Evolutionary conservation across 75 land plant species (phyloP), one percentile per base, ranked within the genome.

Genomic region (Pinus albicaulis): DNA sequence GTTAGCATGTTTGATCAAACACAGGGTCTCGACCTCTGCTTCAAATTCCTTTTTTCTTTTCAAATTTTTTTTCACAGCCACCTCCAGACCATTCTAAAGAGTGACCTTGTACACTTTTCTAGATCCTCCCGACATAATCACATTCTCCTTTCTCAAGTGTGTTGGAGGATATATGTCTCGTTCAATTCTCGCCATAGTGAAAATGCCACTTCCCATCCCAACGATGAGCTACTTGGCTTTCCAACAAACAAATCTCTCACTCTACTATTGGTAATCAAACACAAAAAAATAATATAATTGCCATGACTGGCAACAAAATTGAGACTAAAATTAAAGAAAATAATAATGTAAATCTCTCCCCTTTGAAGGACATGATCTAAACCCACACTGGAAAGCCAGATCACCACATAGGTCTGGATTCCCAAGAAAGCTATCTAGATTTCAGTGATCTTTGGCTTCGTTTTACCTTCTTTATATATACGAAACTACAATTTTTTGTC

Each of bases 191-290:
- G 56, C 75, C 77, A 57, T 91, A 95, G 80, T 92, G 31, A 31
- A 31, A 95, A 82, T 23, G 96, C 91, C 12, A 91, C 79, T 84
- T 93, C 92, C 98, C 96, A 95, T 44, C 74, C 22, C 3, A 77
- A 14, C 19, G 59, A 1, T 15, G 19, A 14, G 19, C 0, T 31
- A 2, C 31, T 31, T 31, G 31, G 31, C 31, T 31, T 31, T 31
- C 31, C 31, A 1, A 1, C 31, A 31, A 31, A 31, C 2, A 31
- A 31, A 31, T 1, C 2, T 31, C 31, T 31, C 31, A 31, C 31
- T 31, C 31, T 15, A 31, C 31, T 31, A 31, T 31, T 31, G 31
- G 31, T 31, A 31, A 31, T 31, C 1, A 31, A 31, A 31, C 59
- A 14, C 59, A 19, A 57, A 19, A 57, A 19, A 57, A 3, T 3